Evolutionary conservation across 345 rosid genomes (phyloP).

Genomic region (Streptanthus diversifolius): DNA sequence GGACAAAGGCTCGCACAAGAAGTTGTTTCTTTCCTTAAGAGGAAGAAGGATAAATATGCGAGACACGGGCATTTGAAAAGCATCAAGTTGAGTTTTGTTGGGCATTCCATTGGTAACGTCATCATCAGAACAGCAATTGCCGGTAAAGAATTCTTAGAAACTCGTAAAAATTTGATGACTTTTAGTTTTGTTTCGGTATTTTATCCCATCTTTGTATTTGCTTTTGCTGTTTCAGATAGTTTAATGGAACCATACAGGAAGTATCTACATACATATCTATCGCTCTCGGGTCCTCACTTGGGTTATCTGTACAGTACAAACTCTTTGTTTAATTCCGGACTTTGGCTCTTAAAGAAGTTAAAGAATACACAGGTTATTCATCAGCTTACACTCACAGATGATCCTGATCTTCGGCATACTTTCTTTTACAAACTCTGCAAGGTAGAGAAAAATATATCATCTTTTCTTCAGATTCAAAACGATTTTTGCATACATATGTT

Average conservation of each 20-base stretch:
- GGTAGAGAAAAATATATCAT: conserved; percentile 39
- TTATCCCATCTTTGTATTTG: not conserved
- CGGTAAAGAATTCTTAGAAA: conserved; percentile 44
- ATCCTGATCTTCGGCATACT: conserved; percentile 68
- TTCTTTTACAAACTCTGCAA: conserved; percentile 81
- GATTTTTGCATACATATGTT: too few relatives aligned
- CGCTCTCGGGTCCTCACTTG: conserved; percentile 91
- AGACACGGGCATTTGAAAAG: conserved; percentile 57
- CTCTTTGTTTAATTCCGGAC: conserved; percentile 87
- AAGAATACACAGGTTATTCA: conserved; percentile 89
- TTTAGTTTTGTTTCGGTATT: not conserved
- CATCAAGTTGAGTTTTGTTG: conserved; percentile 88
- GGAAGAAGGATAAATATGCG: conserved; percentile 65
- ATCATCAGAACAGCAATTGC: conserved; percentile 82
- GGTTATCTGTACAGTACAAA: conserved; percentile 94
- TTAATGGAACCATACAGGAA: conserved; percentile 79
- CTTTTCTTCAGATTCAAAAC: conserved; percentile 4
- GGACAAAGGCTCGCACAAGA: conserved; percentile 85
- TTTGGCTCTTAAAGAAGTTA: conserved; percentile 90
- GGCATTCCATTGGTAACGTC: conserved; percentile 93
- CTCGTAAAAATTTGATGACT: not conserved
- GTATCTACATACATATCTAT: conserved; percentile 65
- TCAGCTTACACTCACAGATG: conserved; percentile 95
- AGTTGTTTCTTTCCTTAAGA: conserved; percentile 72
- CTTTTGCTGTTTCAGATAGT: conserved; percentile 52